Base-by-base conservation (phyloP, 2,329 filamentous ascomycete genomes). In the Elsinoe australis region DNA sequence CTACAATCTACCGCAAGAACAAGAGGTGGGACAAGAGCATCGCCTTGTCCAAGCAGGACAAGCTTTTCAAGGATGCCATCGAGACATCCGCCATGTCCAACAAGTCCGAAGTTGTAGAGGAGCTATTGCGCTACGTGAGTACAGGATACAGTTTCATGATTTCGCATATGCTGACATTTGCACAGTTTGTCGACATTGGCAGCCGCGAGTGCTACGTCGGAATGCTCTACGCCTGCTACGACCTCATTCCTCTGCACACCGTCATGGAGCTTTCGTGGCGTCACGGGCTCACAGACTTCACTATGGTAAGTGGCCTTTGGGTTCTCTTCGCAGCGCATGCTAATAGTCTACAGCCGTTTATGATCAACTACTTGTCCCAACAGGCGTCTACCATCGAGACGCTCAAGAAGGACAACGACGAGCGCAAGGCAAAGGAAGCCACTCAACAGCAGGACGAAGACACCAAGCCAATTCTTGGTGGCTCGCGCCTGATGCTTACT, bases 1-100 rank as follows among this genome's bases (percentile, higher is more conserved):
- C 94, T 56, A 95, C 78, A 70, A 98, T 98, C 68, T 98, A 96
- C 74, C 88, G 94, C 67, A 98, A 96, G 79, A 96, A 95, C 76
- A 96, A 96, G 83, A 81, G 92, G 55, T 98, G 94, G 94, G 90
- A 96, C 73, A 96, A 96, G 73, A 95, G 89, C 3, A 98, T 98
- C 67, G 80, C 87, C 26, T 74, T 98, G 38, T 96, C 90, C 12
- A 98, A 98, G 77, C 90, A 98, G 67, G 92, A 98, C 74, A 96
- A 95, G 78, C 75, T 98, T 12, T 98, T 92, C 83, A 96, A 95
- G 76, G 92, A 98, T 70, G 92, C 94, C 19, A 96, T 98, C 54
- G 92, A 98, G 76, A 98, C 92, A 10, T 80, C 94, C 24, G 92
- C 92, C 21, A 85, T 95, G 49, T 96, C 90, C 45, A 76, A 78